Percentiles rank a stretch among this genome's conserved stretches.
phyloP scores from a whole-genome alignment of 2,329 filamentous ascomycete species.

The Bipolaris gigantea region DNA sequence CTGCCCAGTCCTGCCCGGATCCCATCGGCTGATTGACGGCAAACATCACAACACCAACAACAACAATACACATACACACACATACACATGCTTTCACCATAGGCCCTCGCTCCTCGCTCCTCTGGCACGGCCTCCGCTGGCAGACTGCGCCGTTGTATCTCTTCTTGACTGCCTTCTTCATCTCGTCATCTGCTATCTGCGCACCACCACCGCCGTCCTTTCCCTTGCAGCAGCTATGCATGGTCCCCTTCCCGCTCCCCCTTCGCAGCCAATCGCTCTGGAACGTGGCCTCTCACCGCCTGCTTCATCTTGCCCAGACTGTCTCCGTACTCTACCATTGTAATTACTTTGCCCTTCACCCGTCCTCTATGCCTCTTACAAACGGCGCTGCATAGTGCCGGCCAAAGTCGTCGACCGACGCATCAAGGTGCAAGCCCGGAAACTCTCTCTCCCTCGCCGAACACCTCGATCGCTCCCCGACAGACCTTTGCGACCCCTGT shows the following conservation, averaged over 20 bases:
- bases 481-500: conserved; percentile 17
- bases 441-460: conserved; percentile 19
- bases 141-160: background rate
- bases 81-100: conserved; percentile 13
- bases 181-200: conserved; percentile 11
- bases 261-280: conserved; percentile 41
- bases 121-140: background rate
- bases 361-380: conserved; percentile 26
- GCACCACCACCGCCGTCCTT: conserved; percentile 15
- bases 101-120: conserved; percentile 3
- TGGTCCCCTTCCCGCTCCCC: conserved; percentile 14
- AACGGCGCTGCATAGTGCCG: conserved; percentile 34
- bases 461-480: conserved; percentile 9
- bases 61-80: conserved; percentile 6
- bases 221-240: conserved; percentile 20
- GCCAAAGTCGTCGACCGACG: conserved; percentile 28
- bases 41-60: conserved; percentile 4
- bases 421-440: conserved; percentile 26
- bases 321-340: conserved; percentile 14
- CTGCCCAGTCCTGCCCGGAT: background rate
- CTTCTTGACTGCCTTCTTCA: conserved; percentile 3
- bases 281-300: conserved; percentile 44
- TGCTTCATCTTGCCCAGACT: conserved; percentile 19
- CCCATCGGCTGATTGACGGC: background rate
- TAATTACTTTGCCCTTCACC: conserved; percentile 10